Percentiles rank a stretch among this genome's conserved stretches.
These are phyloP conservation scores for Forsythia suspensa DNA, from an alignment of 257 asterid species.

Conservation along the genomic window DNA sequence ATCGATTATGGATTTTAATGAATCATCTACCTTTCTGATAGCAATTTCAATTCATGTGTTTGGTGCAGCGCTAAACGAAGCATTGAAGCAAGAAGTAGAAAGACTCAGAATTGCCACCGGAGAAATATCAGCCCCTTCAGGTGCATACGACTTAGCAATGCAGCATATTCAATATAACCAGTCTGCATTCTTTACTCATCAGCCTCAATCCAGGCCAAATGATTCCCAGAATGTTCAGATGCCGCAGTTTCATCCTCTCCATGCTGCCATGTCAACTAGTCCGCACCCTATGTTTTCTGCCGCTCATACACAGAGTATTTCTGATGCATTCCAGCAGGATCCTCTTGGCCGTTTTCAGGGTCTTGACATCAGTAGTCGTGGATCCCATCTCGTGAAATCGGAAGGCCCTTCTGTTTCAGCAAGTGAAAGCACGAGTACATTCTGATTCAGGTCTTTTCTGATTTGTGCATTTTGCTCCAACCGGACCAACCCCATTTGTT, in stretches of 20 bases:
- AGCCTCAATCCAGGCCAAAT: conserved; percentile 41
- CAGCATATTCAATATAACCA: conserved; percentile 70
- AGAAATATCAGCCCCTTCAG: conserved; percentile 60
- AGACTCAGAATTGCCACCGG: conserved; percentile 81
- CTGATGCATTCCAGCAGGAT: conserved; percentile 41
- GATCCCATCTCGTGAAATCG: conserved; percentile 49
- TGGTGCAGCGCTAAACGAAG: conserved; percentile 78
- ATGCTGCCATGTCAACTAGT: conserved; percentile 50
- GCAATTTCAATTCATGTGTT: not conserved
- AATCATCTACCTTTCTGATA: not conserved
- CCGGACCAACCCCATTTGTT: conserved; percentile 28
- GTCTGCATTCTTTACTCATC: conserved; percentile 58
- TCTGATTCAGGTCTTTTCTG: conserved; percentile 29
- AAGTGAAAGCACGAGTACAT: conserved; percentile 65
- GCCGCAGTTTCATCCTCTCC: conserved; percentile 63
- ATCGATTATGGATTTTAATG: no score
- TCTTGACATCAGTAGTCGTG: conserved; percentile 55
- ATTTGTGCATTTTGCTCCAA: conserved; percentile 1
- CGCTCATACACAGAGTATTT: conserved; percentile 20
- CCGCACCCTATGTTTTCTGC: conserved; percentile 42
- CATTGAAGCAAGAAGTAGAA: conserved; percentile 85
- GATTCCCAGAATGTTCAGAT: conserved; percentile 52
- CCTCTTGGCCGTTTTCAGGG: conserved; percentile 64
- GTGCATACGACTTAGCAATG: conserved; percentile 52
- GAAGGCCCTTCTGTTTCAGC: conserved; percentile 63